Percentiles rank a stretch among this genome's conserved stretches.
Conservation (phyloP, 2,329 filamentous ascomycete species). For the Xylogone sp. region DNA sequence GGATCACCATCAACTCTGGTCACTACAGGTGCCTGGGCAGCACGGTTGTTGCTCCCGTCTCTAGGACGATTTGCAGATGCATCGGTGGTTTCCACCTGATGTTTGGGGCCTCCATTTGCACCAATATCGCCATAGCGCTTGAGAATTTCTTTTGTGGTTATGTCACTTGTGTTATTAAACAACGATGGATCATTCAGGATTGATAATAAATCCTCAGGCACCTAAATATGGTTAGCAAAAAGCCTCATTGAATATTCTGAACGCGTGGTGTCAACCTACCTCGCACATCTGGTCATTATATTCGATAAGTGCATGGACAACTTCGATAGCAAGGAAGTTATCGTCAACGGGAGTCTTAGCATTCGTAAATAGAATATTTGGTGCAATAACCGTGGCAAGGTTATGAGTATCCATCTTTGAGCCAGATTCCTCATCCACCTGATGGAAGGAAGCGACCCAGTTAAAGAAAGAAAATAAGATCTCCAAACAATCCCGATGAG, state of each 20-base stretch:
- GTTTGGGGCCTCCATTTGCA: constrained; percentile 43
- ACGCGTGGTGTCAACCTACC: constrained; percentile 52
- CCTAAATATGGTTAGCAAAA: constrained; percentile 49
- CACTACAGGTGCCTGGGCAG: constrained; percentile 49
- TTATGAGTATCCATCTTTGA: constrained; percentile 99
- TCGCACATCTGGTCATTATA: constrained; percentile 97
- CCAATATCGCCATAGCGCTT: constrained; percentile 84
- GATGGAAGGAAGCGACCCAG: constrained; percentile 96
- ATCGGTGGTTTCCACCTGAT: constrained; percentile 58
- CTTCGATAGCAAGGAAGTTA: constrained; percentile 89
- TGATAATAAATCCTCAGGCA: constrained; percentile 86
- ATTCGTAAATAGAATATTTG: constrained; percentile 81
- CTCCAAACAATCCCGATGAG: constrained; percentile 89
- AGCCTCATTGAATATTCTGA: neutral
- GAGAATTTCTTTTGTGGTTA: constrained; percentile 95
- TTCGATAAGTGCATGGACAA: constrained; percentile 85
- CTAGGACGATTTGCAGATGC: constrained; percentile 51
- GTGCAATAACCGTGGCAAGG: constrained; percentile 92
- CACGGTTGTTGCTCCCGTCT: constrained; percentile 38
- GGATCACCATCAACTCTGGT: constrained; percentile 84
- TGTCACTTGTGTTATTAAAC: constrained; percentile 77
- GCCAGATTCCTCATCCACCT: constrained; percentile 92
- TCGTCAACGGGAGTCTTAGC: constrained; percentile 71
- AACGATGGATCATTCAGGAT: constrained; percentile 80
- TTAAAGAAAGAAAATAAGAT: constrained; percentile 95